These are phyloP conservation scores for Millerozyma miso DNA, from an alignment of 805 yeast genomes.

Conservation along the genomic window DNA sequence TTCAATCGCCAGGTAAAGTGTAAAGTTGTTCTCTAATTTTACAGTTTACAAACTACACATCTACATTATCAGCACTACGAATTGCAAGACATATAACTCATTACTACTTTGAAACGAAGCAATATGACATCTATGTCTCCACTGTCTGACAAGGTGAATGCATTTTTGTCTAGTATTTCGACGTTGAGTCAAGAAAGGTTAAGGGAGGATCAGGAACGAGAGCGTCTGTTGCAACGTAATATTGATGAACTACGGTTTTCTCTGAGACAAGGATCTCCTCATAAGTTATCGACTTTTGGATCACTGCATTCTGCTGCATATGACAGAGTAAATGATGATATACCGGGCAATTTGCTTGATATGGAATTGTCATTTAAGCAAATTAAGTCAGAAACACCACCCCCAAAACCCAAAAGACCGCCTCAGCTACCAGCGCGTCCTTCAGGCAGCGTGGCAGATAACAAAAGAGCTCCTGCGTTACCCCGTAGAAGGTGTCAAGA, in stretches of 20 bases:
- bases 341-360: neutral
- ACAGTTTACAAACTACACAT: too few relatives aligned
- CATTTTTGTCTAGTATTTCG: slow-evolving; percentile 33
- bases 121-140: slow-evolving; percentile 20
- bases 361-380: neutral
- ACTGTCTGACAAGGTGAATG: slow-evolving; percentile 32
- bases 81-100: too few relatives aligned
- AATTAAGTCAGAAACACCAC: slow-evolving; percentile 2
- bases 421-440: slow-evolving; percentile 5
- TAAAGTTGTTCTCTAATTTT: too few relatives aligned
- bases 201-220: slow-evolving; percentile 31
- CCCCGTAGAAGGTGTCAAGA: slow-evolving; percentile 6
- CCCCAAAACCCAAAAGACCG: slow-evolving; percentile 9
- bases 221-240: slow-evolving; percentile 28
- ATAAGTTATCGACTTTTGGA: slow-evolving; percentile 6
- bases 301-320: neutral
- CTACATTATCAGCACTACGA: too few relatives aligned
- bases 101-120: too few relatives aligned
- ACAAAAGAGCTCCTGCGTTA: slow-evolving; percentile 10
- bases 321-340: neutral
- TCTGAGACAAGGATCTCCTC: slow-evolving; percentile 20
- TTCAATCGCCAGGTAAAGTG: too few relatives aligned
- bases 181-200: slow-evolving; percentile 32
- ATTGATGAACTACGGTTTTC: slow-evolving; percentile 25
- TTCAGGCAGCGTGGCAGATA: slow-evolving; percentile 4